A percentile compares a stretch with the other conserved stretches of the same genome.
Conservation (phyloP, 2,329 filamentous ascomycete genomes). For the Trichoderma endophyticum region DNA sequence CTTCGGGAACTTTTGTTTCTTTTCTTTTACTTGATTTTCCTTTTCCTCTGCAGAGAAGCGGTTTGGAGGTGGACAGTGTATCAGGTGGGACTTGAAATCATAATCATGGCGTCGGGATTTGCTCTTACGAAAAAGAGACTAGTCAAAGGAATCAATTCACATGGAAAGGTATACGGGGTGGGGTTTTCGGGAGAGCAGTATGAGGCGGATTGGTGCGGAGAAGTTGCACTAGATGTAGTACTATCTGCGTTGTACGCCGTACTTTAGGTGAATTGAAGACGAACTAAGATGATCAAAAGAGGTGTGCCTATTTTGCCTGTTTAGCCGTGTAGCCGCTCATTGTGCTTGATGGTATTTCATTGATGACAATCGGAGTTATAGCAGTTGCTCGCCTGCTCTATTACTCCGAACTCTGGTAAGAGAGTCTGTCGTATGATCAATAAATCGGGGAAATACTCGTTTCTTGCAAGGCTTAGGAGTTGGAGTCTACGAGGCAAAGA, state of each 20-base stretch:
- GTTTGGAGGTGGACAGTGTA: slow-evolving; percentile 24
- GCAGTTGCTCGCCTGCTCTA: neutral
- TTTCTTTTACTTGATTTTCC: neutral
- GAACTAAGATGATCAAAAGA: neutral
- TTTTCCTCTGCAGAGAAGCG: slow-evolving; percentile 6
- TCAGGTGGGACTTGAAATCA: slow-evolving; percentile 36
- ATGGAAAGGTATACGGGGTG: neutral
- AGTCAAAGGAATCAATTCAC: neutral
- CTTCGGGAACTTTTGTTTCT: neutral
- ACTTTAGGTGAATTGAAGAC: neutral
- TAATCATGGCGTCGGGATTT: slow-evolving; percentile 20
- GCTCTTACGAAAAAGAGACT: slow-evolving; percentile 15
- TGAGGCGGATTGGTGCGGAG: slow-evolving; percentile 3
- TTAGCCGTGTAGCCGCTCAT: neutral
- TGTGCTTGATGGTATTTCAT: neutral
- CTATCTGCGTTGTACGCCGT: neutral
- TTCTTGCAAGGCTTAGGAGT: too few species aligned
- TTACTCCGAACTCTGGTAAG: neutral
- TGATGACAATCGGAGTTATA: neutral
- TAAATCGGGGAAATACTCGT: neutral
- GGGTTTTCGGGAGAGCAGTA: neutral
- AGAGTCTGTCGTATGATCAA: neutral
- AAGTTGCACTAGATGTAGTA: neutral
- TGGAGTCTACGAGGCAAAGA: neutral
- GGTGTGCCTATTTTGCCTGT: neutral